Evolutionary conservation across 2,329 filamentous ascomycete species (phyloP).

Genomic region (Coniochaeta sp.): DNA sequence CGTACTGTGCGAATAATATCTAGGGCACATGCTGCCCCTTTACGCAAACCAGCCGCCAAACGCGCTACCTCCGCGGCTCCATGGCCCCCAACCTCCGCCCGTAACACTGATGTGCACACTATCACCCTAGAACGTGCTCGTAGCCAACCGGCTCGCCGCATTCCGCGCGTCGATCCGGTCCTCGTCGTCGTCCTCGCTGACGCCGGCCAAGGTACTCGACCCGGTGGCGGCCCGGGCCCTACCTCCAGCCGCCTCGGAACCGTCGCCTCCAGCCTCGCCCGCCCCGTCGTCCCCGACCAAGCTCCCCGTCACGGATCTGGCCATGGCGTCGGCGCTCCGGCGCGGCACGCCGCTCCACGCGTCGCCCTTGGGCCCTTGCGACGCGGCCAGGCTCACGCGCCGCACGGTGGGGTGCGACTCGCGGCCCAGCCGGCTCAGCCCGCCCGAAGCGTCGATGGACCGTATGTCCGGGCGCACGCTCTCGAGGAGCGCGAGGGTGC

Average conservation of each 20-base stretch:
- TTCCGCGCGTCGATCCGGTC: constrained; percentile 93
- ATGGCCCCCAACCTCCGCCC: background rate
- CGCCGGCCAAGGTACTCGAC: constrained; percentile 37
- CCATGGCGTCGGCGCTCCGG: constrained; percentile 63
- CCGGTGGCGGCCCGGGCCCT: background rate
- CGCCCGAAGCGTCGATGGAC: constrained; percentile 84
- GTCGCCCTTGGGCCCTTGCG: constrained; percentile 95
- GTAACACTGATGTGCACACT: background rate
- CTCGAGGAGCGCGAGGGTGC: constrained; percentile 87
- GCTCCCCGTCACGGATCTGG: constrained; percentile 68
- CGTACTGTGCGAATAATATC: background rate
- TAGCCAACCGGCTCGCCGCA: constrained; percentile 85
- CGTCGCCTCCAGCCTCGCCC: constrained; percentile 26
- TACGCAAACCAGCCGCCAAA: background rate
- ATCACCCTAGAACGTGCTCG: constrained; percentile 70
- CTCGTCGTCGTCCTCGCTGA: constrained; percentile 79
- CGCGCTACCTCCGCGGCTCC: background rate
- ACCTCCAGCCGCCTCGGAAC: constrained; percentile 32
- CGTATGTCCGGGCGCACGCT: constrained; percentile 88
- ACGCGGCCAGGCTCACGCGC: constrained; percentile 71
- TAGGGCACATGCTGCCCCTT: background rate
- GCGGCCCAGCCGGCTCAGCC: constrained; percentile 80
- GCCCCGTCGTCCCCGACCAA: constrained; percentile 43
- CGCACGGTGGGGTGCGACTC: constrained; percentile 71
- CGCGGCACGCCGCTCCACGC: constrained; percentile 93